phyloP scores from a whole-genome alignment of 371 early-diverging fungal genomes.

The Coemansia sp. region DNA sequence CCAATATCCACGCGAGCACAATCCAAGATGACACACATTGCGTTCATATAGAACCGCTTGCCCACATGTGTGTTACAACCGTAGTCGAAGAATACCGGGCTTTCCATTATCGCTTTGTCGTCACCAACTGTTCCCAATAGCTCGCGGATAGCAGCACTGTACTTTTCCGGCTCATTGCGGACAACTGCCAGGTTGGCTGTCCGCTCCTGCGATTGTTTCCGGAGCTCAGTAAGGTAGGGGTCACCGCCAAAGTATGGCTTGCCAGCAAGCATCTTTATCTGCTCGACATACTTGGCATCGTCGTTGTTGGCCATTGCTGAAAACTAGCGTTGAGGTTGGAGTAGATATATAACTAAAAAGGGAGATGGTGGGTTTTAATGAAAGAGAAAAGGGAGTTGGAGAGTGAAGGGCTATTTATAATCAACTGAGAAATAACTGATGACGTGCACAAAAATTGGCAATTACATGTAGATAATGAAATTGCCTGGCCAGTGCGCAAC shows the following conservation, averaged over 20 bases:
- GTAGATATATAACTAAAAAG: too few relatives aligned
- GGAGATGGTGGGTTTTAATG: too few relatives aligned
- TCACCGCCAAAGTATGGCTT: conserved; percentile 63
- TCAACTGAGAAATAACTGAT: not conserved
- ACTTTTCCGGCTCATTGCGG: conserved; percentile 45
- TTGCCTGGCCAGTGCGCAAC: not conserved
- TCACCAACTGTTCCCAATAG: conserved; percentile 60
- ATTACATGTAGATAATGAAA: not conserved
- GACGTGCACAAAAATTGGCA: not conserved
- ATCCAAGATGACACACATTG: conserved; percentile 68
- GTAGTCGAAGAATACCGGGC: conserved; percentile 68
- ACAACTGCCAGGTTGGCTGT: conserved; percentile 53
- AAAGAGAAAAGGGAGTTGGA: too few relatives aligned
- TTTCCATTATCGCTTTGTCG: conserved; percentile 56
- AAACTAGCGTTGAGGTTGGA: not conserved
- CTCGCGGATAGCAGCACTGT: conserved; percentile 52
- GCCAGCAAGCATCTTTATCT: conserved; percentile 65
- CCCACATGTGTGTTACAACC: conserved; percentile 73
- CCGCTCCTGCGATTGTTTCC: conserved; percentile 13
- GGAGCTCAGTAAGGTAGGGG: conserved; percentile 54
- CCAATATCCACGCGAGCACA: conserved; percentile 66
- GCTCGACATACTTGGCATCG: conserved; percentile 44
- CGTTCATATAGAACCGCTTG: conserved; percentile 65
- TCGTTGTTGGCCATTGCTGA: not conserved
- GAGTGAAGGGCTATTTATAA: not conserved